Conservation (phyloP, 2,329 filamentous ascomycete species). For the Aureobasidium namibiae region DNA sequence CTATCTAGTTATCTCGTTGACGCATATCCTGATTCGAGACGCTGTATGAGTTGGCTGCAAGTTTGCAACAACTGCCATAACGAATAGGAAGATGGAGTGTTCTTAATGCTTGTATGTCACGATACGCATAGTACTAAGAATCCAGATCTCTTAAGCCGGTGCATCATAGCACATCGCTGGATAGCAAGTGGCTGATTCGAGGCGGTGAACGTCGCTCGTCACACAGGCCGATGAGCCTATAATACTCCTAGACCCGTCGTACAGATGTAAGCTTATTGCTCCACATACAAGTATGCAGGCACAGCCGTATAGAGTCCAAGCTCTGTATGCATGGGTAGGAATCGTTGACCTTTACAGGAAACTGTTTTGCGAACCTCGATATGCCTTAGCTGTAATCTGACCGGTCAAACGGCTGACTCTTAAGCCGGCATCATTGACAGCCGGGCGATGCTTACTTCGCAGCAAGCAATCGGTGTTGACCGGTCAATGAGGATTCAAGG, state of each 20-base stretch:
- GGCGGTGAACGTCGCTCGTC: neutral
- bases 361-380: neutral
- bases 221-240: neutral
- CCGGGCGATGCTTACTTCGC: neutral
- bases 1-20: too few species aligned
- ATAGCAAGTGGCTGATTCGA: neutral
- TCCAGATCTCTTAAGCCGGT: neutral
- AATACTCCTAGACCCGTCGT: neutral
- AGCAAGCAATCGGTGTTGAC: neutral
- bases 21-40: too few species aligned
- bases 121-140: neutral
- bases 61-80: too few species aligned
- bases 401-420: neutral
- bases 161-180: neutral
- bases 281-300: neutral
- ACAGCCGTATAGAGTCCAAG: neutral
- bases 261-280: neutral
- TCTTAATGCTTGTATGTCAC: too few species aligned
- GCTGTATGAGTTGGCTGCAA: too few species aligned
- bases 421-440: neutral
- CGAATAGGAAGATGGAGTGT: too few species aligned
- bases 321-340: neutral
- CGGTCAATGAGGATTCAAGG: too few species aligned
- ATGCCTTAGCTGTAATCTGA: neutral
- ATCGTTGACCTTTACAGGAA: neutral